Conservation (phyloP, 768 basidiomycete genomes). For the button mushroom (Agaricus bisporus) region DNA sequence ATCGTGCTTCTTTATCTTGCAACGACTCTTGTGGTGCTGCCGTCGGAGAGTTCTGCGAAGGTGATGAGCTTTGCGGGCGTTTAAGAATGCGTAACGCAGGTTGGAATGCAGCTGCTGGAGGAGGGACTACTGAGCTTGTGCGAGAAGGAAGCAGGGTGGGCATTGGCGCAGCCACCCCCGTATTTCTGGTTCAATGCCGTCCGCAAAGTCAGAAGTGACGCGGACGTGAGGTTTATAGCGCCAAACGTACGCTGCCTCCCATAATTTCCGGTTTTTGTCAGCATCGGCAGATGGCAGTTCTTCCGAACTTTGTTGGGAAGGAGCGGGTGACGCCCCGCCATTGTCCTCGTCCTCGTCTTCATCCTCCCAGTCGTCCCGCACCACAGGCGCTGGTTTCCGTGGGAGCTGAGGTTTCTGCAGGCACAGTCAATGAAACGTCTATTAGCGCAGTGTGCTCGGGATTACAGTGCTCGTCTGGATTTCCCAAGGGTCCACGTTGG, state of each 20-base stretch:
- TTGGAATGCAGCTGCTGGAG: constrained; percentile 46
- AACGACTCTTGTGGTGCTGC: constrained; percentile 30
- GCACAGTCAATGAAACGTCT: neutral
- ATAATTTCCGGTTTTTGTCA: constrained; percentile 45
- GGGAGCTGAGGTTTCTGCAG: neutral
- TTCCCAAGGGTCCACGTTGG: constrained; percentile 6
- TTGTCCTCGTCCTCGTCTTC: constrained; percentile 41
- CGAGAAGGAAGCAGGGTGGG: constrained; percentile 41
- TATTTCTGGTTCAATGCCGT: constrained; percentile 37
- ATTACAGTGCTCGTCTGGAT: constrained; percentile 3
- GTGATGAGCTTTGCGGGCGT: constrained; percentile 41
- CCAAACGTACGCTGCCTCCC: constrained; percentile 63
- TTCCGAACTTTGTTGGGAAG: neutral
- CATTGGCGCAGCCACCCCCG: constrained; percentile 56
- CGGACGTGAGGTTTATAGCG: neutral
- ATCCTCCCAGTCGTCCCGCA: constrained; percentile 55
- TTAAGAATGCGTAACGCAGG: constrained; percentile 68
- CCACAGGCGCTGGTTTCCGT: constrained; percentile 13
- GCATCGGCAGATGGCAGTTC: constrained; percentile 17
- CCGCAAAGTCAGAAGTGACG: constrained; percentile 9
- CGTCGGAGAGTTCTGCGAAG: constrained; percentile 22
- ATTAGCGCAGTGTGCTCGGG: neutral
- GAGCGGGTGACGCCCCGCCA: constrained; percentile 7
- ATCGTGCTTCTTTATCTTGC: constrained; percentile 65
- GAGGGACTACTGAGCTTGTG: constrained; percentile 31